These are phyloP conservation scores for Candida adriatica DNA, from an alignment of 805 yeast genomes.

Conservation along the genomic window DNA sequence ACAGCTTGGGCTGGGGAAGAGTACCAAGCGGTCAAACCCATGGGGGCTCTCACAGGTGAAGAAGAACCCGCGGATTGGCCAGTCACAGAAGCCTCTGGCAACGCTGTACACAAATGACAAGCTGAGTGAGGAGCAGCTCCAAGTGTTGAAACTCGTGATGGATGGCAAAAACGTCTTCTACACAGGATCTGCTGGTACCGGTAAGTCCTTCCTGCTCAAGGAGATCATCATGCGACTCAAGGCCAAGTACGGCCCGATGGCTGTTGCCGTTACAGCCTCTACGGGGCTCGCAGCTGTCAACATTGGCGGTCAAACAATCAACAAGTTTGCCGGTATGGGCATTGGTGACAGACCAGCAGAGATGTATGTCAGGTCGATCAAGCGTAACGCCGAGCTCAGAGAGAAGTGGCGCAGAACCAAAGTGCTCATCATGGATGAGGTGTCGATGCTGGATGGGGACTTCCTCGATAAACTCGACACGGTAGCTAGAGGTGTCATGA, in stretches of 20 bases:
- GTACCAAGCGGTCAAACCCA: too few relatives aligned
- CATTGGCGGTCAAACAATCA: conserved; percentile 86
- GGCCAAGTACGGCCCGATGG: conserved; percentile 30
- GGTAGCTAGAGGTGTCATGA: conserved; percentile 56
- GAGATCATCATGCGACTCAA: conserved; percentile 53
- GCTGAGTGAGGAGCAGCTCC: conserved; percentile 41
- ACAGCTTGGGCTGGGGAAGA: too few relatives aligned
- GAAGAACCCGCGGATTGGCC: too few relatives aligned
- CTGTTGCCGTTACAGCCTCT: conserved; percentile 87
- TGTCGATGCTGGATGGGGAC: conserved; percentile 86
- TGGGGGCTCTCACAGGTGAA: too few relatives aligned
- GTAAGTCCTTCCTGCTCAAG: conserved; percentile 65
- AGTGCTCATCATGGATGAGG: conserved; percentile 83
- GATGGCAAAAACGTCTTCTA: conserved; percentile 53
- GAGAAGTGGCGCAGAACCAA: conserved; percentile 60
- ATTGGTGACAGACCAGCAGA: conserved; percentile 46
- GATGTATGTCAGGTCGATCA: conserved; percentile 34
- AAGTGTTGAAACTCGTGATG: conserved; percentile 46
- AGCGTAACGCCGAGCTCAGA: conserved; percentile 34
- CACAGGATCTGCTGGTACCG: conserved; percentile 87
- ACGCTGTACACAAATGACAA: too few relatives aligned
- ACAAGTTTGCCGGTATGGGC: conserved; percentile 82
- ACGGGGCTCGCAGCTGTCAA: conserved; percentile 95
- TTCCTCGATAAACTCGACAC: conserved; percentile 69
- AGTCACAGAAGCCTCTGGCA: too few relatives aligned